Evolutionary conservation across 768 basidiomycete genomes (phyloP).

Genomic region (Trametes coccinea): DNA sequence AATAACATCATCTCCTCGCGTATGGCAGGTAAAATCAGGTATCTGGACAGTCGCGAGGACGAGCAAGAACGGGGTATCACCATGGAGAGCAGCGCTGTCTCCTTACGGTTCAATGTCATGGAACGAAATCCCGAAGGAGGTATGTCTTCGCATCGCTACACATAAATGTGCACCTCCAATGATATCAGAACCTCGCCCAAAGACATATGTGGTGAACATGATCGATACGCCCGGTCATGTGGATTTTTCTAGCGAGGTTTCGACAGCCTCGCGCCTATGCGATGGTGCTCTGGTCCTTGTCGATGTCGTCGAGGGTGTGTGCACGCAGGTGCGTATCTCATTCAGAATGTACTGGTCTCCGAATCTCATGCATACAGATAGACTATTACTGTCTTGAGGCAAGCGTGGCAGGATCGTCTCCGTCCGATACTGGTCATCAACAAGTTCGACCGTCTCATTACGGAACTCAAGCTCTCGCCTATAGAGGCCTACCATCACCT

Average conservation of each 20-base stretch:
- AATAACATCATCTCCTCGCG: constrained; percentile 95
- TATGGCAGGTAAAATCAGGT: constrained; percentile 96
- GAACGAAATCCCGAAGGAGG: constrained; percentile 56
- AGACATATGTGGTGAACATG: constrained; percentile 87
- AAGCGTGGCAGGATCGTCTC: constrained; percentile 90
- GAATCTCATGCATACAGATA: constrained; percentile 32
- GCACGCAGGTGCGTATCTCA: constrained; percentile 71
- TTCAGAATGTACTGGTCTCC: background rate
- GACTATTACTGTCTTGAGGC: constrained; percentile 94
- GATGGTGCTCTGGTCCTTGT: constrained; percentile 96
- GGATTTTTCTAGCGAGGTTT: constrained; percentile 97
- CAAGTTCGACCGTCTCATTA: constrained; percentile 92
- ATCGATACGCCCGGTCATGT: constrained; percentile 99
- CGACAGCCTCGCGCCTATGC: constrained; percentile 88
- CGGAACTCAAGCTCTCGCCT: constrained; percentile 89
- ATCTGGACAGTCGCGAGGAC: constrained; percentile 93
- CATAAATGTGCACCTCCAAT: constrained; percentile 32
- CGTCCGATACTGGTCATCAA: constrained; percentile 94
- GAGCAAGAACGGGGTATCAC: constrained; percentile 98
- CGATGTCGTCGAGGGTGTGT: constrained; percentile 97
- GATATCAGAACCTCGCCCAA: constrained; percentile 46
- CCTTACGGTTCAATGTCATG: constrained; percentile 82
- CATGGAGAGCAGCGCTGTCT: constrained; percentile 97
- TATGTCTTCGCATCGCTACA: constrained; percentile 36
- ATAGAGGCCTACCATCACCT: constrained; percentile 94